Conservation (phyloP, 2,329 filamentous ascomycete genomes). For the Sarocladium strictum region DNA sequence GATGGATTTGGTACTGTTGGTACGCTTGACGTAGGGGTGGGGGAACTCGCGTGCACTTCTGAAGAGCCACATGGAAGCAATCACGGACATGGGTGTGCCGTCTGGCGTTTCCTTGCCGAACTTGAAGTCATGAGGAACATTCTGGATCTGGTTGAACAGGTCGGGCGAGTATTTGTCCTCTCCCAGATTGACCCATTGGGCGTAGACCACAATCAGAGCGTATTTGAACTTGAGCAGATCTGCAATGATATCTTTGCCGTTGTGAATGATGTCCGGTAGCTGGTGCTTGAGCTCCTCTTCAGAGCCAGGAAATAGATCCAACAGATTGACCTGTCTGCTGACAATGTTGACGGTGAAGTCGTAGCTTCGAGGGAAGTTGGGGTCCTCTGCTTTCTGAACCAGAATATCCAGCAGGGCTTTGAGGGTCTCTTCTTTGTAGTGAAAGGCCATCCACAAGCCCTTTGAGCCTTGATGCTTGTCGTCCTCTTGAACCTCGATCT, state of each 20-base stretch:
- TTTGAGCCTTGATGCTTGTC: slow-evolving; percentile 25
- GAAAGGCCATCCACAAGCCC: slow-evolving; percentile 35
- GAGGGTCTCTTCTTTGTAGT: slow-evolving; percentile 32
- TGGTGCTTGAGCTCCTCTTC: slow-evolving; percentile 28
- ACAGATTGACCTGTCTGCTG: slow-evolving; percentile 31
- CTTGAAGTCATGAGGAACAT: slow-evolving; percentile 19
- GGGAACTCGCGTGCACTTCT: slow-evolving; percentile 38
- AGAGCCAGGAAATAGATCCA: slow-evolving; percentile 28
- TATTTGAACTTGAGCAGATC: slow-evolving; percentile 28
- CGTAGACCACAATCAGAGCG: slow-evolving; percentile 37
- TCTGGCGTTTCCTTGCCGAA: slow-evolving; percentile 20
- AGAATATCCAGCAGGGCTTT: slow-evolving; percentile 31
- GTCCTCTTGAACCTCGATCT: slow-evolving; percentile 32
- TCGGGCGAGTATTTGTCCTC: slow-evolving; percentile 25
- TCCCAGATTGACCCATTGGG: slow-evolving; percentile 39
- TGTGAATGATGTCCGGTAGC: slow-evolving; percentile 17
- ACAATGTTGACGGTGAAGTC: slow-evolving; percentile 42
- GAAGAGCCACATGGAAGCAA: slow-evolving; percentile 42
- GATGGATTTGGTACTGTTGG: slow-evolving; percentile 35
- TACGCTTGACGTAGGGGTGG: slow-evolving; percentile 42
- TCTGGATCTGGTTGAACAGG: slow-evolving; percentile 33
- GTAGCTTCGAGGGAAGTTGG: slow-evolving; percentile 36
- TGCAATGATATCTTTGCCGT: slow-evolving; percentile 25
- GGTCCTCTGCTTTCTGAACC: slow-evolving; percentile 38
- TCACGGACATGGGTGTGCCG: slow-evolving; percentile 36